These are phyloP conservation scores for Aspergillus funiculosus DNA, from an alignment of 495 filamentous ascomycete genomes.

Conservation along the genomic window DNA sequence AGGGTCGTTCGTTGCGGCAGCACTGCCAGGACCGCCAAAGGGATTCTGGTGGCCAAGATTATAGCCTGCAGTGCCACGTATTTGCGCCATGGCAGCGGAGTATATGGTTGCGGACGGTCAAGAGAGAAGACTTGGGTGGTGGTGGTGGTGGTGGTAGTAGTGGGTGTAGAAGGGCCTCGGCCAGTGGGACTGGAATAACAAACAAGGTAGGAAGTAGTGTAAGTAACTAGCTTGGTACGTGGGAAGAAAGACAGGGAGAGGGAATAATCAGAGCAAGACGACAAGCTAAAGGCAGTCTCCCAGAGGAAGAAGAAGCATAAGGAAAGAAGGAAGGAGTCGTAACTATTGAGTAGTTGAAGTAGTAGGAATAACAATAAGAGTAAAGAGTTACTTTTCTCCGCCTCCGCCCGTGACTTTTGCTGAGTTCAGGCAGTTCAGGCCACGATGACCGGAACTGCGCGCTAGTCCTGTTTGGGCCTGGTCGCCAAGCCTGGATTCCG, in stretches of 20 bases:
- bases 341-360: conserved; percentile 5
- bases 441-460: conserved; percentile 39
- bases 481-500: conserved; percentile 9
- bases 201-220: conserved; percentile 9
- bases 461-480: conserved; percentile 28
- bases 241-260: no score
- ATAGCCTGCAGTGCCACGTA: conserved; percentile 93
- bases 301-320: conserved; percentile 3
- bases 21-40: conserved; percentile 61
- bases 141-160: conserved; percentile 2
- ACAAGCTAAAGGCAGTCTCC: conserved; percentile 1
- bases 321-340: conserved; percentile 7
- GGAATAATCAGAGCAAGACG: no score
- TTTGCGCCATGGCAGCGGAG: conserved; percentile 71
- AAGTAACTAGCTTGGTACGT: no score
- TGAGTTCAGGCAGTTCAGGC: conserved; percentile 41
- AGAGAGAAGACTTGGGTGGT: background rate
- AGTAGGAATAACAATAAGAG: no score
- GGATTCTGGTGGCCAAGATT: conserved; percentile 76
- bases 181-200: background rate
- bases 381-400: no score
- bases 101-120: background rate
- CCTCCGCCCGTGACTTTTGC: conserved; percentile 19
- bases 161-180: conserved; percentile 5
- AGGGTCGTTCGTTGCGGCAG: conserved; percentile 62